These are phyloP conservation scores for Populus hybrid DNA, from an alignment of 441 rosid species.

Conservation along the genomic window DNA sequence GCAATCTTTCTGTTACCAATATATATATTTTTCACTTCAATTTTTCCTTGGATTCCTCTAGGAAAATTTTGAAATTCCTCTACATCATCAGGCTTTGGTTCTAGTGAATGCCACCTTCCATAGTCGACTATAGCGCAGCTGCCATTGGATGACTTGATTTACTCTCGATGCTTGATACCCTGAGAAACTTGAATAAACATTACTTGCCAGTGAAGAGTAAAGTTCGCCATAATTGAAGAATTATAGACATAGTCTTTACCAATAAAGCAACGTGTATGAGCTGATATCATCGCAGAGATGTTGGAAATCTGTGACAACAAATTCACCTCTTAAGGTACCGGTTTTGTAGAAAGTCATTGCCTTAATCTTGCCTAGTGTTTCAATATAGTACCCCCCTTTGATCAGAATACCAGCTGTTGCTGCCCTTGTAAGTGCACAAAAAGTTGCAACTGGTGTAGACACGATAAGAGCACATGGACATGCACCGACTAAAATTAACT, in stretches of 20 bases:
- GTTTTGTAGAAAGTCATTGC: constrained; percentile 82
- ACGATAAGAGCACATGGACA: constrained; percentile 91
- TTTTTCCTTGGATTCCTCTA: constrained; percentile 71
- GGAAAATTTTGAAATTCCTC: constrained; percentile 67
- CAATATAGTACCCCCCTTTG: constrained; percentile 78
- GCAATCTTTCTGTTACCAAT: constrained; percentile 75
- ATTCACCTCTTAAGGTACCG: constrained; percentile 86
- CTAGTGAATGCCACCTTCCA: constrained; percentile 51
- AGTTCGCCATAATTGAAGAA: background rate
- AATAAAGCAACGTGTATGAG: constrained; percentile 45
- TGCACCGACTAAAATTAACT: constrained; percentile 88
- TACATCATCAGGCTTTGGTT: constrained; percentile 67
- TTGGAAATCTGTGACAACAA: constrained; percentile 54
- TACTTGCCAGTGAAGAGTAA: no score
- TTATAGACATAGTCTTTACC: constrained; percentile 37
- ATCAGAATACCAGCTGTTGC: constrained; percentile 77
- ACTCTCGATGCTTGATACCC: constrained; percentile 47
- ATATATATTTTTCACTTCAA: constrained; percentile 57
- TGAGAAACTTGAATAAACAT: constrained; percentile 14
- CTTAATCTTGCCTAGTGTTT: constrained; percentile 66
- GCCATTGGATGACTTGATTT: constrained; percentile 40
- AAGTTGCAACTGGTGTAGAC: constrained; percentile 87
- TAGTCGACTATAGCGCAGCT: constrained; percentile 53
- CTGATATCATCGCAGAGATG: constrained; percentile 42
- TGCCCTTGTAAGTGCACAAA: constrained; percentile 83